Evolutionary conservation across 2,329 filamentous ascomycete species (phyloP).

Genomic region (Apiospora marii): DNA sequence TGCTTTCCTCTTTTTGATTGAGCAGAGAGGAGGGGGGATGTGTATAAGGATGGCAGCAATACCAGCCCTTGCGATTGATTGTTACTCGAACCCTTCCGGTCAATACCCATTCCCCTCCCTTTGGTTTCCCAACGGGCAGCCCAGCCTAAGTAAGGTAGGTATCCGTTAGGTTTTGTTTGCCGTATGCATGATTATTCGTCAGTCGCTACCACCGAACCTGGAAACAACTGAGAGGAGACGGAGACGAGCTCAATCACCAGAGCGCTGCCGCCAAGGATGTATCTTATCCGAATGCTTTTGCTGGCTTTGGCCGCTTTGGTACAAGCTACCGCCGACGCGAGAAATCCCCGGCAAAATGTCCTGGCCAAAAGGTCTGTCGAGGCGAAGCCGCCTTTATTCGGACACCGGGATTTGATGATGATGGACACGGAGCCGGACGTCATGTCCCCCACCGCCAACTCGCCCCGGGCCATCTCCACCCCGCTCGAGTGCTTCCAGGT

Average conservation of each 20-base stretch:
- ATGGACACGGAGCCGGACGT: not conserved
- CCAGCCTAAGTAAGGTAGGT: not conserved
- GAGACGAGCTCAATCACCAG: not conserved
- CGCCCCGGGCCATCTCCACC: constrained; percentile 17
- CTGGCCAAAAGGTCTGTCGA: not conserved
- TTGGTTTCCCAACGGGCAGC: not conserved
- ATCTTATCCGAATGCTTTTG: not conserved
- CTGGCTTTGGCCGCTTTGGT: not conserved
- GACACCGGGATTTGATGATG: not conserved
- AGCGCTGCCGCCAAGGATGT: not conserved
- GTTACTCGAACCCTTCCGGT: not conserved
- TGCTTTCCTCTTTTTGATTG: not conserved
- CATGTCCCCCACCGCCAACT: not conserved
- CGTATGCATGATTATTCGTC: not conserved
- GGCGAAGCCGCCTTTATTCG: not conserved
- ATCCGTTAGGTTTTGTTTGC: not conserved
- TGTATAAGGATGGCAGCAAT: not conserved
- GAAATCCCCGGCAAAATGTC: not conserved
- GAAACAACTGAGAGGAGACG: not conserved
- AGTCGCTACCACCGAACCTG: not conserved
- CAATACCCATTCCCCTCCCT: not conserved
- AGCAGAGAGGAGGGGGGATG: not conserved
- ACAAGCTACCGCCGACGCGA: not conserved
- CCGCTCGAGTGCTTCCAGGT: constrained; percentile 73
- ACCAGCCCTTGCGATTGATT: too few species aligned